Percentiles rank a stretch among this genome's conserved stretches.
Conservation (phyloP, 164 flowering plant species). For the Platanus orientalis region DNA sequence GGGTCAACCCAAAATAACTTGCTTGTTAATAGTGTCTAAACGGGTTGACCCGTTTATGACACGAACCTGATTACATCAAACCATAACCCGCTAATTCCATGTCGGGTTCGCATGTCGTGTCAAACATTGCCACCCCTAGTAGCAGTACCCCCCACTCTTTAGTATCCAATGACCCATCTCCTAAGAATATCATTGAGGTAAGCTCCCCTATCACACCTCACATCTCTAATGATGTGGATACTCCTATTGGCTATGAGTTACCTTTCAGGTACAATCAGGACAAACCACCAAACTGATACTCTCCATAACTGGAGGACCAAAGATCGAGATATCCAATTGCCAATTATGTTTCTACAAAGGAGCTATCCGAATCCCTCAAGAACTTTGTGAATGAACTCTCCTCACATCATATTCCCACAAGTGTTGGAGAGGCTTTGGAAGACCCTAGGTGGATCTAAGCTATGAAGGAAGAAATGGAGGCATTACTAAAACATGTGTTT, state of each 20-base stretch:
- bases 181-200: constrained; percentile 6
- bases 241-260: constrained; percentile 8
- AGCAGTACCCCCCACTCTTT: constrained; percentile 3
- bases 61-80: too few species aligned
- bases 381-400: too few species aligned
- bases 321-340: too few species aligned
- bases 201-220: constrained; percentile 4
- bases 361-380: not conserved
- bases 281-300: constrained; percentile 7
- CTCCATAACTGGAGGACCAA: not conserved
- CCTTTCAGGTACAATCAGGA: constrained; percentile 5
- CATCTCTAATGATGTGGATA: not conserved
- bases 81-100: too few species aligned
- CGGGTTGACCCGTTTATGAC: too few species aligned
- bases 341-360: not conserved
- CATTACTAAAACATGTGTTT: too few species aligned
- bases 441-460: constrained; percentile 2
- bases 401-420: too few species aligned
- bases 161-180: constrained; percentile 4
- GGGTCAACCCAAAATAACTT: too few species aligned
- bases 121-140: too few species aligned
- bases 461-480: too few species aligned
- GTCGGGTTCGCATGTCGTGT: too few species aligned
- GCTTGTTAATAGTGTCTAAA: too few species aligned
- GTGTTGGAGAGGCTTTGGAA: constrained; percentile 6